Base-by-base conservation (phyloP, 1,284 basidiomycete species). In the Microbotryum lychnidis-dioicae region DNA sequence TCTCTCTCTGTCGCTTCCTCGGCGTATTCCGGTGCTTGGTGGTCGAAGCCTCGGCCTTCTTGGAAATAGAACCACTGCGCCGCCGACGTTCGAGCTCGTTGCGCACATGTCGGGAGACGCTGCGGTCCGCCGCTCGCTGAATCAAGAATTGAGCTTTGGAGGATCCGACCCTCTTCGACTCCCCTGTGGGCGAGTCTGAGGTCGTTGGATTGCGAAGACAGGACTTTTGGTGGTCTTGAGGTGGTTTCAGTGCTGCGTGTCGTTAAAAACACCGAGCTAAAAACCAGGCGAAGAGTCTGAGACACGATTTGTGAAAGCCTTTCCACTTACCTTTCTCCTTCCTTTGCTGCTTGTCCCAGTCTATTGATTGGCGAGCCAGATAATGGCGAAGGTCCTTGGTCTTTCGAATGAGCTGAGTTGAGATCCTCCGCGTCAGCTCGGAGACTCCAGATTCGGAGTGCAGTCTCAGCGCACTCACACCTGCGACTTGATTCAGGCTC, bases 401-500 rank as follows among this genome's bases (percentile, higher is more conserved):
- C 31, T 54, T 58, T 29, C 55, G 54, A 60, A 62, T 55, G 9
- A 68, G 48, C 64, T 66, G 31, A 29, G 1, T 7, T 6, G n/a
- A 4, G 1, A 0, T 46, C 29, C 14, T 37, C 7, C n/a, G 14
- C 10, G 37, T 58, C 23, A 58, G 27, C 51, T 20, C 4, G 20
- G 3, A 45, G 23, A 21, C 14, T 25, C 1, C 29, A 10, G 4
- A 33, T 4, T 23, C 1, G 9, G 4, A 46, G 50, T 50, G 9
- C 12, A 5, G 37, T 42, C 16, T 18, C 37, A 42, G 5, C 16
- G 6, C 12, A 42, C 65, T 44, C 23, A 66, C 60, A 2, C 65
- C 67, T 5, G 64, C 62, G n/a, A 68, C 37, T 29, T 55, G 20
- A 46, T 68, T 68, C 14, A 68, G 57, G 45, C 31, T 37, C 27